Base-by-base conservation (phyloP, 352 stramenopile species). In the Pythium rishiriense region DNA sequence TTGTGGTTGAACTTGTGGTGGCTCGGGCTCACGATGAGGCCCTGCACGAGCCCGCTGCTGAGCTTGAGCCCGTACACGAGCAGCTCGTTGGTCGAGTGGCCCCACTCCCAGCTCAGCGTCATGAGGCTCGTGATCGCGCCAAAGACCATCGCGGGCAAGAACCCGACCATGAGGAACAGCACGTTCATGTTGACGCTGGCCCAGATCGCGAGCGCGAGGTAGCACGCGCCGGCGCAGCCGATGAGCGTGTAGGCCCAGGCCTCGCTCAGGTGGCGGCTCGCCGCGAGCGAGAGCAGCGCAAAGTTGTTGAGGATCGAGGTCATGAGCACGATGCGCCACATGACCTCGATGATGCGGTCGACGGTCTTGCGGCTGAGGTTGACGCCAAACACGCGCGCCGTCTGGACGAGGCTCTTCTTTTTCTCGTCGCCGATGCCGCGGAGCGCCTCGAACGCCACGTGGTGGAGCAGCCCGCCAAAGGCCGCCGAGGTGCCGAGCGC, bases 1-100 rank as follows among this genome's bases (percentile, higher is more conserved):
- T 95, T 95, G 78, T 95, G 87, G 82, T 95, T 95, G 70, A 95
- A 95, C 63, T 85, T 83, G 70, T 88, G 74, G 66, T 88, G 88
- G 75, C 76, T 90, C 26, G 87, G 87, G 51, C 80, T 87, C 70
- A 87, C 88, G 25, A 93, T 84, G 39, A 93, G 78, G 3, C 81
- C 85, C 72, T 95, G 87, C 58, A 94, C 81, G 64, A 94, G 75
- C 11, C 83, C 87, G 37, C 84, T 81, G 47, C 78, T 70, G 37
- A 95, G 77, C 68, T 94, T 95, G 54, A 94, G 49, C 28, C 82
- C 52, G 70, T 94, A 93, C 45, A 95, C 81, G 39, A 95, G 74
- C 53, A 95, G 71, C 66, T 95, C 87, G 62, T 91, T 90, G 62
- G 67, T 90, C 43, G 84, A 78, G 69, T 85, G 82, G 67, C 84